Percentiles rank a stretch among this genome's conserved stretches.
These are phyloP conservation scores for Neurospora sp. DNA, from an alignment of 495 filamentous ascomycete species.

Conservation along the genomic window DNA sequence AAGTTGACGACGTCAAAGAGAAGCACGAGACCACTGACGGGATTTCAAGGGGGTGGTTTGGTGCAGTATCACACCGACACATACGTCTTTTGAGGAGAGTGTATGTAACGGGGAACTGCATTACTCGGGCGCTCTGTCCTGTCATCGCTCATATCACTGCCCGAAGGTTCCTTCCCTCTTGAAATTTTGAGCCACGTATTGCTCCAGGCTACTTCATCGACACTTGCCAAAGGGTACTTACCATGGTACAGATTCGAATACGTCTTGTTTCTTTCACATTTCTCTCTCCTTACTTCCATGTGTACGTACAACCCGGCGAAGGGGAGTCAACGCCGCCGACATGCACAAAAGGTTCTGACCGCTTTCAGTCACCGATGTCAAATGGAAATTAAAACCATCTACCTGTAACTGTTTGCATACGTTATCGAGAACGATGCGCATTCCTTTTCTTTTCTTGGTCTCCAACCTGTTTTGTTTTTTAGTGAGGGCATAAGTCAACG, in stretches of 20 bases:
- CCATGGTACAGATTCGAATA: background rate
- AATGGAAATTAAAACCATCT: background rate
- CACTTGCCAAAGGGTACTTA: background rate
- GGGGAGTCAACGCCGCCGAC: background rate
- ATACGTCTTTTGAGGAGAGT: background rate
- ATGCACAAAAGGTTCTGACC: background rate
- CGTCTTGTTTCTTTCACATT: background rate
- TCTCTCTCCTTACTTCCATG: background rate
- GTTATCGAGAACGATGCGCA: background rate
- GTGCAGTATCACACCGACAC: background rate
- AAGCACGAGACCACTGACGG: background rate
- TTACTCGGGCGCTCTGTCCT: background rate
- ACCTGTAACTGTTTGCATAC: background rate
- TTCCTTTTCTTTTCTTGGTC: background rate
- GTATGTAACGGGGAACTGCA: background rate
- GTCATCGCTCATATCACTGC: background rate
- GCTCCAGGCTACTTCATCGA: background rate
- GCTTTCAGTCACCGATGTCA: background rate
- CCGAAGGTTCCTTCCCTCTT: background rate
- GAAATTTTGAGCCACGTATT: background rate
- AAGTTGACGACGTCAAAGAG: background rate
- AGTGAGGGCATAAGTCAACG: too few species aligned
- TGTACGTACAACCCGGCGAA: background rate
- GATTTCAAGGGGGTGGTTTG: background rate
- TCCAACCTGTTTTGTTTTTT: too few species aligned